Base-by-base conservation (phyloP, 495 filamentous ascomycete genomes). In the Aspergillus saccharolyticus region DNA sequence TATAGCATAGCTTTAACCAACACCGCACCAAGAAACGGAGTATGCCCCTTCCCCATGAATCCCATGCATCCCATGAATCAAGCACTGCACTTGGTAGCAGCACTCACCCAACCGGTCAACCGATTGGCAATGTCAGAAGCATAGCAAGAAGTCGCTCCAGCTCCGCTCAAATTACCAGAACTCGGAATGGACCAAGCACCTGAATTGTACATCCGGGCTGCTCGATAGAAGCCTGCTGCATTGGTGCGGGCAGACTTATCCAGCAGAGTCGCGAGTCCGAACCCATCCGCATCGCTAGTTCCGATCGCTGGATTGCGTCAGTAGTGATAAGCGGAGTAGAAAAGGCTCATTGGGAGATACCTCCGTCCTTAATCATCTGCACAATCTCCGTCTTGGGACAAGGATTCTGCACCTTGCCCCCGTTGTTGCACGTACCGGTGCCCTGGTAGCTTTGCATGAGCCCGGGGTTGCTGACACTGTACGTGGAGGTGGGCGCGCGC, bases 401-500 rank as follows among this genome's bases (percentile, higher is more conserved):
- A 6, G 82, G 80, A 46, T 60, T 73, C 43, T 65, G 54, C 8
- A 66, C 65, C 5, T 2, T 54, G 59, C 54, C 69, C 42, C 66
- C 65, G 4, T 67, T 60, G 53, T 77, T 77, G 70, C 81, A 83
- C 43, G 71, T 72, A 3, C 64, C 75, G 1, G 55, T 54, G 47
- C 81, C 81, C 44, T 78, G 61, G 70, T 81, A 77, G 52, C 64
- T 67, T 63, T 84, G 81, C 80, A 84, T 82, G 6, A 84, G 66
- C 45, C 81, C 81, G 0, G 80, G 79, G 64, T 84, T 84, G 58
- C n/a, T 48, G 55, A 80, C 70, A 17, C 68, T 66, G 58, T 72
- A 66, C 60, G 72, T 66, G 45, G 78, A 78, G 17, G 78, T 77
- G 1, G 69, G 71, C n/a, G 70, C 78, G 44, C 80, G 76, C 24